Percentiles rank a stretch among this genome's conserved stretches.
These are phyloP conservation scores for Lomentospora prolificans DNA, from an alignment of 2,329 filamentous ascomycete genomes.

Conservation along the genomic window DNA sequence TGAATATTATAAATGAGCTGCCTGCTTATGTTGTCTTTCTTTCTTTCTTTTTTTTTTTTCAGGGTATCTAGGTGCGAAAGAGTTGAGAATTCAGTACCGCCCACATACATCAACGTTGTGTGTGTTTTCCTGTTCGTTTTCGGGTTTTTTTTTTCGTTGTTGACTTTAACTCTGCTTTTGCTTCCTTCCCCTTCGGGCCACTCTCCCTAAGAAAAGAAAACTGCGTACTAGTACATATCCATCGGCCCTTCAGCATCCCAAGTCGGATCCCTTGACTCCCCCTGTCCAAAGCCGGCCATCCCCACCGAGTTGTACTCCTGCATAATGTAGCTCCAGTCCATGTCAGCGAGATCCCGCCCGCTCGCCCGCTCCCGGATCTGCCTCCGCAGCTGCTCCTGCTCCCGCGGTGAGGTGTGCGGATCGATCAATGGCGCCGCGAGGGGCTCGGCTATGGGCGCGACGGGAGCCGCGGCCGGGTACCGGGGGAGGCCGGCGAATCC, in stretches of 20 bases:
- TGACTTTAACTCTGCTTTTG: neutral
- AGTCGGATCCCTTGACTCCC: conserved; percentile 7
- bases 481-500: no score
- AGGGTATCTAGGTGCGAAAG: no score
- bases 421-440: neutral
- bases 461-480: no score
- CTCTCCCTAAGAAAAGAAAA: no score
- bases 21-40: no score
- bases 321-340: conserved; percentile 41
- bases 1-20: no score
- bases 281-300: conserved; percentile 20
- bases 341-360: conserved; percentile 15
- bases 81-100: no score
- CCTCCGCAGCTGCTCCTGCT: conserved; percentile 10
- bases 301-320: conserved; percentile 27
- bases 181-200: no score
- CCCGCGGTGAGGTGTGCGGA: neutral
- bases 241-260: conserved; percentile 6
- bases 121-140: no score
- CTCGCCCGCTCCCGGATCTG: neutral
- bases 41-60: no score
- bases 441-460: neutral
- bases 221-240: conserved; percentile 11
- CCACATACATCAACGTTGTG: no score
- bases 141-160: neutral